A percentile compares a stretch with the other conserved stretches of the same genome.
Conservation (phyloP, 768 basidiomycete species). For the Pleurotus ostreatus region DNA sequence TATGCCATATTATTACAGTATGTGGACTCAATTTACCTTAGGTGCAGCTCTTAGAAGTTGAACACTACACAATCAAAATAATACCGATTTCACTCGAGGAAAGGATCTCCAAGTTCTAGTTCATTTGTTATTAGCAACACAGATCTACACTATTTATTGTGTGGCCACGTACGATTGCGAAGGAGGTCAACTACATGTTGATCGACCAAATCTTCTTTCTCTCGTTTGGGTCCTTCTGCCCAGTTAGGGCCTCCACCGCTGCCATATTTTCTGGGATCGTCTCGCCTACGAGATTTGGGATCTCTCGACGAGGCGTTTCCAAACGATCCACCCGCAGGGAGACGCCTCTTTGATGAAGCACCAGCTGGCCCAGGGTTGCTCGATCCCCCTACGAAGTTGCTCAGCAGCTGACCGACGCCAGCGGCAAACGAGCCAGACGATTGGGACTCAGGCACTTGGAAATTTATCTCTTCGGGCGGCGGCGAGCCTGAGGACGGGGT, state of each 20-base stretch:
- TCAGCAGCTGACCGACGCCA: background rate
- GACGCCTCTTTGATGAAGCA: conserved; percentile 42
- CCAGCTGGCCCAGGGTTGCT: background rate
- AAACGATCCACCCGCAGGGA: conserved; percentile 43
- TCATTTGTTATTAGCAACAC: conserved; percentile 4
- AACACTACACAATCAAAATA: too few relatives aligned
- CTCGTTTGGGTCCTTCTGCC: conserved; percentile 35
- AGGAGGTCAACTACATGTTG: conserved; percentile 43
- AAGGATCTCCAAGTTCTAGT: conserved; percentile 55
- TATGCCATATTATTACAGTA: background rate
- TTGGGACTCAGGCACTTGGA: conserved; percentile 29
- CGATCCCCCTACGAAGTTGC: conserved; percentile 5
- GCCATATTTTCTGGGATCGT: conserved; percentile 27
- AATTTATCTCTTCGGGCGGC: conserved; percentile 34
- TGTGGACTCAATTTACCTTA: background rate
- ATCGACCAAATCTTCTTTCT: conserved; percentile 57
- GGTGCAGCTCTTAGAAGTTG: background rate
- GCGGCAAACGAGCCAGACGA: conserved; percentile 12
- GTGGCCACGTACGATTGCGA: conserved; percentile 42
- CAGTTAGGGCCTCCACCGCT: conserved; percentile 27
- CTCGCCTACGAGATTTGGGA: conserved; percentile 45
- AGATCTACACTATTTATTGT: background rate
- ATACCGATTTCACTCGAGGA: conserved; percentile 17
- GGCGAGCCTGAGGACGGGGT: conserved; percentile 41
- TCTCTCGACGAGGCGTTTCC: conserved; percentile 42